phyloP scores from a whole-genome alignment of 768 basidiomycete genomes.

The Boletus rufocinnamomeus region DNA sequence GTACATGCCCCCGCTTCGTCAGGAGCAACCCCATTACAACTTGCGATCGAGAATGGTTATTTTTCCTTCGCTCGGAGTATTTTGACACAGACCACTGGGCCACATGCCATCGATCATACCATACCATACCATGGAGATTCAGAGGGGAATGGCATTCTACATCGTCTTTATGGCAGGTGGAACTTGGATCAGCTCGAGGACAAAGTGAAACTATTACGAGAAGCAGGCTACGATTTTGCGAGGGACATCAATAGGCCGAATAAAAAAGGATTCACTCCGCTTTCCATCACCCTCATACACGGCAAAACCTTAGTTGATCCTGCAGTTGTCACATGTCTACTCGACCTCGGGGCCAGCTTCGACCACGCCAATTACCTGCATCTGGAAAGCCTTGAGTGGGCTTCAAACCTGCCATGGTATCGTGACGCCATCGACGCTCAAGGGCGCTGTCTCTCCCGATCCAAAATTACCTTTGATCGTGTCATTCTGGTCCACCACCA shows the following conservation, averaged over 20 bases:
- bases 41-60: background rate
- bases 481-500: background rate
- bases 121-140: background rate
- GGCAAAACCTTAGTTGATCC: background rate
- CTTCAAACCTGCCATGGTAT: background rate
- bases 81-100: background rate
- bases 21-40: background rate
- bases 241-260: background rate
- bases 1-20: background rate
- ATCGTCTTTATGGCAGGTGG: background rate
- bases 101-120: background rate
- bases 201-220: background rate
- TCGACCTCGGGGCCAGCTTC: background rate
- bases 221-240: background rate
- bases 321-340: background rate
- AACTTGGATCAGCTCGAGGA: background rate
- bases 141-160: background rate
- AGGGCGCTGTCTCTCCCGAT: background rate
- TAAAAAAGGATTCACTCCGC: background rate
- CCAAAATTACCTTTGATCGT: background rate
- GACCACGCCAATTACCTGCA: background rate
- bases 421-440: background rate
- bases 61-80: background rate
- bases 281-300: background rate
- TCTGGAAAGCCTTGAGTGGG: background rate